These are phyloP conservation scores for Taiozyma sp. DNA, from an alignment of 1,139 yeast genomes.

Conservation along the genomic window DNA sequence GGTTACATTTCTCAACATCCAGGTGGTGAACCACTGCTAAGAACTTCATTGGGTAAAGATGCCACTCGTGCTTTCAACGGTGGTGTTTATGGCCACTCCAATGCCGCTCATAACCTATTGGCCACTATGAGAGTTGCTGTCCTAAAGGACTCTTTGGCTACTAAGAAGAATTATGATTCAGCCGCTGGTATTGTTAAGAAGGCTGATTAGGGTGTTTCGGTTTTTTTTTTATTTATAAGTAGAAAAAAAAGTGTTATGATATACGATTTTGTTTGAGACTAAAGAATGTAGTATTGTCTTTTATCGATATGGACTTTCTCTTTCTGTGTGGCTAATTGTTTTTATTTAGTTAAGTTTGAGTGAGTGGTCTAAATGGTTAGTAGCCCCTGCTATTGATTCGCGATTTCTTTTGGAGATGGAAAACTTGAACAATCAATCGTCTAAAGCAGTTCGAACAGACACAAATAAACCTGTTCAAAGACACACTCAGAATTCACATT, in stretches of 20 bases:
- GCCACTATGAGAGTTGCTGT: slow-evolving; percentile 95
- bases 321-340: neutral
- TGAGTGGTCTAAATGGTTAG: too few relatives aligned
- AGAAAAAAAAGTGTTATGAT: neutral
- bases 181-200: slow-evolving; percentile 13
- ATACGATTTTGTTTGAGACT: neutral
- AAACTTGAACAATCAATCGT: too few relatives aligned
- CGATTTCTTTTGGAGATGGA: too few relatives aligned
- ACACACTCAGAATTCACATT: neutral
- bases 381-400: too few relatives aligned
- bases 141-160: slow-evolving; percentile 46
- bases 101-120: slow-evolving; percentile 65
- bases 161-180: slow-evolving; percentile 17
- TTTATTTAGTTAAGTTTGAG: too few relatives aligned
- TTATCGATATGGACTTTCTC: too few relatives aligned
- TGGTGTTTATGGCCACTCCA: slow-evolving; percentile 70
- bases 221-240: neutral
- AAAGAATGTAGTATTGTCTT: neutral
- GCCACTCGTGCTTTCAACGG: slow-evolving; percentile 73
- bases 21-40: slow-evolving; percentile 89
- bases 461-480: neutral
- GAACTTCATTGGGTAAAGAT: slow-evolving; percentile 76
- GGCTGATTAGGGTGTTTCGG: neutral
- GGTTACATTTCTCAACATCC: slow-evolving; percentile 90
- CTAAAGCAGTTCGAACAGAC: neutral